Evolutionary conservation across 108 stramenopile species (phyloP), one percentile per base, ranked within the genome.

Genomic region (Licmophora abbreviata): DNA sequence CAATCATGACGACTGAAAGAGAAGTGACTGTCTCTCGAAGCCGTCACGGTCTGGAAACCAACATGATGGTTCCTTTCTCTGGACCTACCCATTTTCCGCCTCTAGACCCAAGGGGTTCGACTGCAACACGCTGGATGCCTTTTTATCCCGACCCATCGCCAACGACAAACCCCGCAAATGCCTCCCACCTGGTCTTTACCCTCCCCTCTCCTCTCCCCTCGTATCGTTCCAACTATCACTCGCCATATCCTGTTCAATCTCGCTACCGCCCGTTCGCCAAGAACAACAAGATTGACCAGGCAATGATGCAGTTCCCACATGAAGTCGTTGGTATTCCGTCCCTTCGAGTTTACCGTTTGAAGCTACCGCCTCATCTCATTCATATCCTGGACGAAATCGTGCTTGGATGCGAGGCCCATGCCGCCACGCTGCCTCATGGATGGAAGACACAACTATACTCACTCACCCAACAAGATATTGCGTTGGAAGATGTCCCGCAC

Each of bases 381-480:
- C 59, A 59, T 27, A 42, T 66, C 15, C 34, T 85, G 14, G 76
- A 85, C 47, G 37, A 49, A 15, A 73, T 89, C 26, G 68, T 82
- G n/a, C 59, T 48, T 12, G 61, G 55, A 0, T 68, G 81, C 50
- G 77, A 81, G 33, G 28, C 59, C 1, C 37, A 75, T 63, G 80
- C 78, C 5, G 23, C 26, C 1, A 42, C 58, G 18, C 61, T 68
- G 25, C 40, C 63, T 9, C 23, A 35, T 17, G 83, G 83, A 8
- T 89, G 87, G 87, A 46, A 37, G 32, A 88, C 86, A 9, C 53
- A 79, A 4, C 53, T 88, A 25, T 88, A 82, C 44, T 77, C 78
- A 3, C 64, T 88, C 31, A 88, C 87, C 12, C 76, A 82, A 48
- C 79, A 79, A 45, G 87, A 88, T 57, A 47, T 88, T 33, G 80